Evolutionary conservation across 2,329 filamentous ascomycete genomes (phyloP), one percentile per base, ranked within the genome.

Genomic region (Fusarium musae): DNA sequence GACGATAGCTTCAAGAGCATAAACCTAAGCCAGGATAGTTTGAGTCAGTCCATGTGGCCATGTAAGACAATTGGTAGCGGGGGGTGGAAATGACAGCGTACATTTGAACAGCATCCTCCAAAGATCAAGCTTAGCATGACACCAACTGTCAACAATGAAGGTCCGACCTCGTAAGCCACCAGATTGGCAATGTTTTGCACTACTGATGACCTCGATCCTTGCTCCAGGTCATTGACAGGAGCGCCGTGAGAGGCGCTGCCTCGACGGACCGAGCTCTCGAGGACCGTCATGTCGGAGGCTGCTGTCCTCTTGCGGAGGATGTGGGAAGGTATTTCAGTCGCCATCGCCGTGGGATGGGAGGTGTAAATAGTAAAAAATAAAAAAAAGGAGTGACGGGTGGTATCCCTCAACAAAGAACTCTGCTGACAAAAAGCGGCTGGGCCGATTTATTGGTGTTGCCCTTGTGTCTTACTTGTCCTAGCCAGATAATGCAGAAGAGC

Each of bases 61-160:
- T 53, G 54, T 34, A 39, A 64, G 60, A 47, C 50, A 47, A 30
- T 39, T 59, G 54, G n/a, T 44, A n/a, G 30, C 30, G 34, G 59
- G 56, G 28, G 39, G 40, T 44, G 49, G 30, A 16, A 42, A 34
- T 43, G 54, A 52, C 23, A 32, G 61, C 90, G 83, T 85, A 95
- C 95, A 87, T 97, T 97, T 40, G 94, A 94, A 84, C 95, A 97
- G 80, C 95, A 97, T 36, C 96, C 96, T 58, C 96, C 96, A 82
- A 99, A 98, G 67, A 99, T 98, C 74, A 98, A 88, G 58, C 87
- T 88, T 65, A 96, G 87, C 88, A 97, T 97, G 64, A 88, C 85
- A 28, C 87, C 85, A 50, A 92, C 85, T 64, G 89, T 87, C 42
- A 93, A 82, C 87, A 83, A 56, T 34, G 80, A 78, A 10, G 80